phyloP scores from a whole-genome alignment of 2,329 filamentous ascomycete species.

The Nemania sp. region DNA sequence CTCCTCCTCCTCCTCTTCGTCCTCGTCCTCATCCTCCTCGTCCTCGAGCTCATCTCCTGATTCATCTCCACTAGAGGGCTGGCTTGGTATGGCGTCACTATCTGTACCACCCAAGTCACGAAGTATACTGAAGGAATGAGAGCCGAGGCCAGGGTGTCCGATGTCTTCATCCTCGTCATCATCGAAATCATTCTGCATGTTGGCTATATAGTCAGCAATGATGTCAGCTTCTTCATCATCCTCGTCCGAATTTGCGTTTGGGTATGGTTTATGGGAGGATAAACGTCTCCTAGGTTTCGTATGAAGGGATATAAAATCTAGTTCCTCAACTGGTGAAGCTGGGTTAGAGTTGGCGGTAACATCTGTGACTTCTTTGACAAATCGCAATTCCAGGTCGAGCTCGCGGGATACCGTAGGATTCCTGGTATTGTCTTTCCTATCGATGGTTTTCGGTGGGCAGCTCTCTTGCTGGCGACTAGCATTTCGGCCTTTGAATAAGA shows the following conservation, averaged over 20 bases:
- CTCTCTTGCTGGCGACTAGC: slow-evolving; percentile 41
- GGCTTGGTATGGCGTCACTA: slow-evolving; percentile 52
- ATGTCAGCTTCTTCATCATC: slow-evolving; percentile 65
- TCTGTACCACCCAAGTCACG: slow-evolving; percentile 61
- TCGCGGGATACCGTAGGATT: slow-evolving; percentile 40
- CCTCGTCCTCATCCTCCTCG: slow-evolving; percentile 54
- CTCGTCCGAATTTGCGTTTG: slow-evolving; percentile 8
- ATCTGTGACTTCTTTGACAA: slow-evolving; percentile 44
- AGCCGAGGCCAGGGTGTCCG: slow-evolving; percentile 41
- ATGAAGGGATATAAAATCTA: slow-evolving; percentile 43
- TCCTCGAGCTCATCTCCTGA: slow-evolving; percentile 46
- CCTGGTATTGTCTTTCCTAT: slow-evolving; percentile 12
- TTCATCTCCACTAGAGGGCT: slow-evolving; percentile 46
- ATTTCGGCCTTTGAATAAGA: slow-evolving; percentile 72
- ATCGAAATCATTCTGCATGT: slow-evolving; percentile 61
- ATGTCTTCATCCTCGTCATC: slow-evolving; percentile 46
- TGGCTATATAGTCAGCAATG: slow-evolving; percentile 77
- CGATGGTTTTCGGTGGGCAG: slow-evolving; percentile 2
- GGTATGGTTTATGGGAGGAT: slow-evolving; percentile 10
- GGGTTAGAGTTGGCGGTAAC: not conserved
- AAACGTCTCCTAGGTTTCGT: slow-evolving; percentile 40
- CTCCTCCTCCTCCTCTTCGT: slow-evolving; percentile 53
- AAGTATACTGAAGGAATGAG: slow-evolving; percentile 47
- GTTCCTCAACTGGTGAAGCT: slow-evolving; percentile 1
- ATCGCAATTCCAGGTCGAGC: slow-evolving; percentile 52